A percentile compares a stretch with the other conserved stretches of the same genome.
Evolutionary conservation across 371 early-diverging fungal species (phyloP).

Genomic region (Syncephalastrum racemosum): DNA sequence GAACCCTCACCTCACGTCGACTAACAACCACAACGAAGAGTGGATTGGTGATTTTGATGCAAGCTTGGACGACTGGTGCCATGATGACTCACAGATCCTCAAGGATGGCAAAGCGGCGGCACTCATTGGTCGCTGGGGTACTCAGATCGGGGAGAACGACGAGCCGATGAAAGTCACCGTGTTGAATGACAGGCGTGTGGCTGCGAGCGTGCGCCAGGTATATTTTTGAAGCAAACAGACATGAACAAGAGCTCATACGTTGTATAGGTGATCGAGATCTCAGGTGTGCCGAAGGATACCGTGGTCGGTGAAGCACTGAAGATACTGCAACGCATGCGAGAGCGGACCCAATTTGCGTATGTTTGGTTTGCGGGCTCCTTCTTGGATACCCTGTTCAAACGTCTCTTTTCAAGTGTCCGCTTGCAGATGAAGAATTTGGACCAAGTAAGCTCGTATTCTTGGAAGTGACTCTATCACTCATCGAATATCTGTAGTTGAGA

Average conservation of each 20-base stretch:
- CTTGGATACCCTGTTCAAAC: constrained; percentile 39
- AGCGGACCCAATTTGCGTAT: constrained; percentile 48
- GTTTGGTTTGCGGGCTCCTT: constrained; percentile 54
- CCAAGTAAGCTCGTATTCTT: constrained; percentile 9
- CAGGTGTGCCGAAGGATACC: constrained; percentile 49
- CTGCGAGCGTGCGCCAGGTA: constrained; percentile 43
- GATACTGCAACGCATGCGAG: constrained; percentile 45
- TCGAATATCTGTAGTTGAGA: constrained; percentile 15
- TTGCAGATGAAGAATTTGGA: constrained; percentile 29
- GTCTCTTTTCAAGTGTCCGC: constrained; percentile 37
- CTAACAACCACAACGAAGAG: constrained; percentile 38
- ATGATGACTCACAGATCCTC: constrained; percentile 46
- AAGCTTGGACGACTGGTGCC: constrained; percentile 54
- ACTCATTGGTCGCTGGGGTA: constrained; percentile 40
- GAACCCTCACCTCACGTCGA: constrained; percentile 19
- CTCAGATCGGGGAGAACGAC: constrained; percentile 37
- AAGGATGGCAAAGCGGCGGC: constrained; percentile 31
- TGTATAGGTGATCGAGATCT: constrained; percentile 38
- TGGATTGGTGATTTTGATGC: constrained; percentile 55
- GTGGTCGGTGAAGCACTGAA: constrained; percentile 50
- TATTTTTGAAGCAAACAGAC: not conserved
- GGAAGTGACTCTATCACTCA: not conserved
- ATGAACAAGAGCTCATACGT: not conserved
- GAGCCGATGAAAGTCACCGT: constrained; percentile 45
- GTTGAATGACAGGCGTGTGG: constrained; percentile 45